phyloP scores from a whole-genome alignment of 2,329 filamentous ascomycete genomes.

The Diplodia sapinea region DNA sequence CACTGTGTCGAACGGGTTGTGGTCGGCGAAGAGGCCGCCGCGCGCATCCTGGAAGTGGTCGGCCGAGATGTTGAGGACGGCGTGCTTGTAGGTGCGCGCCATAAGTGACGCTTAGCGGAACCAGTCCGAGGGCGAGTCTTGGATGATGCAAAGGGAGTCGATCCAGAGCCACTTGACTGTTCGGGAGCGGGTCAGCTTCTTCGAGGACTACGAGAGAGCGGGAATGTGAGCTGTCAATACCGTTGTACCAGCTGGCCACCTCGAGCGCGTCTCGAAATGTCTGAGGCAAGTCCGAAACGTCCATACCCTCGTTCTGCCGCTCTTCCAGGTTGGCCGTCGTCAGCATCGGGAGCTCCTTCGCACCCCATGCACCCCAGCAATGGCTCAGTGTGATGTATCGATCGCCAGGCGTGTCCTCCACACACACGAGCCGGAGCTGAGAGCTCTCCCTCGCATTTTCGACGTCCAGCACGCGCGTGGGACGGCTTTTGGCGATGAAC shows the following conservation, averaged over 20 bases:
- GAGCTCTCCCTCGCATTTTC: neutral
- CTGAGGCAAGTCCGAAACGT: neutral
- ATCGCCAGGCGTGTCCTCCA: neutral
- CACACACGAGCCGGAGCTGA: neutral
- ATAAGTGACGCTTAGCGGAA: neutral
- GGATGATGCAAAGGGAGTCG: constrained; percentile 1
- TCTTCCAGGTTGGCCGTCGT: neutral
- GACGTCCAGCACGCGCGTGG: neutral
- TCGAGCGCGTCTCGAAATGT: neutral
- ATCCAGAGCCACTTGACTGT: constrained; percentile 9
- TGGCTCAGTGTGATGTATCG: constrained; percentile 1
- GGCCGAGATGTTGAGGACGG: neutral
- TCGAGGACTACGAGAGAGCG: neutral
- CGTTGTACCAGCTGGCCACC: neutral
- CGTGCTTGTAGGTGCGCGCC: neutral
- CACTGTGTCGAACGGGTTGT: neutral
- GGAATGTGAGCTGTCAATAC: neutral
- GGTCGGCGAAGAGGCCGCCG: neutral
- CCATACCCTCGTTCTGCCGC: neutral
- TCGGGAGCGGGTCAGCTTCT: no score
- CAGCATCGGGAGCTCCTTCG: neutral
- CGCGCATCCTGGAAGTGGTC: neutral
- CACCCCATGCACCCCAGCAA: neutral
- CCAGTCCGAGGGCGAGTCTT: neutral
- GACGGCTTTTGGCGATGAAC: neutral